Percentiles rank a stretch among this genome's conserved stretches.
Conservation (phyloP, 1,284 basidiomycete genomes). For the Boletus smithii region DNA sequence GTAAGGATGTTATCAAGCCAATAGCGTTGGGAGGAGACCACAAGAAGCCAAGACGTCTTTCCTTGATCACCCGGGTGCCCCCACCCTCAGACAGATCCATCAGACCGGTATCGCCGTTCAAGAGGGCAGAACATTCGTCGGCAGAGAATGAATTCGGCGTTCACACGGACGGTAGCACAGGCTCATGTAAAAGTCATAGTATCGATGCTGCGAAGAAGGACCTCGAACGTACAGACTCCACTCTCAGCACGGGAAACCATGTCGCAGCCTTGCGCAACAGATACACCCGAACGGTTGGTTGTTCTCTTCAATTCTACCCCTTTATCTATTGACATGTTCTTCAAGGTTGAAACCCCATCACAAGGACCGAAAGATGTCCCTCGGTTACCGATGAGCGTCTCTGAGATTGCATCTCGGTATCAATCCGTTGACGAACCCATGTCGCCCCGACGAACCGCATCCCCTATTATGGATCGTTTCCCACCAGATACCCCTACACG, state of each 20-base stretch:
- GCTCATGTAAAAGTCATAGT: slow-evolving; percentile 25
- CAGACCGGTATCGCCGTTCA: slow-evolving; percentile 25
- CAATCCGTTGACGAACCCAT: slow-evolving; percentile 42
- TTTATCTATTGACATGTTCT: slow-evolving; percentile 5
- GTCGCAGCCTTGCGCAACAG: slow-evolving; percentile 67
- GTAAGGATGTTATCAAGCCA: neutral
- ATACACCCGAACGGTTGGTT: slow-evolving; percentile 55
- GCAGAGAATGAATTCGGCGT: slow-evolving; percentile 31
- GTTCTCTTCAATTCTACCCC: slow-evolving; percentile 4
- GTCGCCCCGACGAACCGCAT: slow-evolving; percentile 34
- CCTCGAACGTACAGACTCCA: slow-evolving; percentile 48
- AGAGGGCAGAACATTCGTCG: slow-evolving; percentile 8
- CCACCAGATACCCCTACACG: slow-evolving; percentile 16
- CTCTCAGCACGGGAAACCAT: slow-evolving; percentile 53
- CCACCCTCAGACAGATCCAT: slow-evolving; percentile 17
- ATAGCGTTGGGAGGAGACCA: neutral
- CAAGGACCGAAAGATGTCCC: slow-evolving; percentile 60
- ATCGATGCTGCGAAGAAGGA: slow-evolving; percentile 29
- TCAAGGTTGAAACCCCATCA: slow-evolving; percentile 49
- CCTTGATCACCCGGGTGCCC: slow-evolving; percentile 20
- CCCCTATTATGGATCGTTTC: slow-evolving; percentile 32
- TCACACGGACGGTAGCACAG: slow-evolving; percentile 18
- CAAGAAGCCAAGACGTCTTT: slow-evolving; percentile 19
- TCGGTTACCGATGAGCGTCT: slow-evolving; percentile 59
- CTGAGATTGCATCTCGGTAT: slow-evolving; percentile 63